A percentile compares a stretch with the other conserved stretches of the same genome.
Conservation (phyloP, 192 early-diverging fungal species). For the Obelidium mucronatum region DNA sequence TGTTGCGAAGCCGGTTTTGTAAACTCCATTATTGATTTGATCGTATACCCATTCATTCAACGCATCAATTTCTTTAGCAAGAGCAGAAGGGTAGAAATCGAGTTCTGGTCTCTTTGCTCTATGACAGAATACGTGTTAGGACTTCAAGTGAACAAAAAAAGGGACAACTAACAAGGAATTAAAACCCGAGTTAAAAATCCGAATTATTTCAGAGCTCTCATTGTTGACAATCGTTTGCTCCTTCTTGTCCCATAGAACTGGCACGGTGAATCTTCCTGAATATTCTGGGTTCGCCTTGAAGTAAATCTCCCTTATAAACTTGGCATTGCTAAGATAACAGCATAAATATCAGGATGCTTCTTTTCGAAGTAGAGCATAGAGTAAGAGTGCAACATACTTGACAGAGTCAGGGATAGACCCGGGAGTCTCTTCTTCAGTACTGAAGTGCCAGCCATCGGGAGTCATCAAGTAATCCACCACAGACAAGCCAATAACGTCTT, state of each 20-base stretch:
- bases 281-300: conserved; percentile 83
- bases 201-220: conserved; percentile 94
- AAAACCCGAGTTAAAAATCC: conserved; percentile 90
- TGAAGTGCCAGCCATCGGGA: conserved; percentile 84
- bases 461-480: conserved; percentile 85
- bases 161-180: conserved; percentile 64
- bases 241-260: conserved; percentile 98
- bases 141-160: conserved; percentile 23
- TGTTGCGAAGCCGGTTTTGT: conserved; percentile 92
- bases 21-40: conserved; percentile 95
- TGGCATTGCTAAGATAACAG: conserved; percentile 54
- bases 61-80: conserved; percentile 80
- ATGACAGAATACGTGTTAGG: neutral
- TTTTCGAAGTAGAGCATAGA: neutral
- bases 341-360: neutral
- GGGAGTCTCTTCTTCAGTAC: conserved; percentile 71
- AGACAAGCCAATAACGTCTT: conserved; percentile 82
- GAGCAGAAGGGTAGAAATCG: conserved; percentile 75
- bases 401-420: conserved; percentile 80
- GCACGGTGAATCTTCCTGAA: conserved; percentile 76
- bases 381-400: conserved; percentile 43
- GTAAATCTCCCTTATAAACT: conserved; percentile 88
- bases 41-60: conserved; percentile 94
- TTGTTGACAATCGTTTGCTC: conserved; percentile 90
- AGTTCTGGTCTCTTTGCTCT: conserved; percentile 47